A percentile compares a stretch with the other conserved stretches of the same genome.
Conservation (phyloP, 257 asterid species). For the Solanum appendiculatum region DNA sequence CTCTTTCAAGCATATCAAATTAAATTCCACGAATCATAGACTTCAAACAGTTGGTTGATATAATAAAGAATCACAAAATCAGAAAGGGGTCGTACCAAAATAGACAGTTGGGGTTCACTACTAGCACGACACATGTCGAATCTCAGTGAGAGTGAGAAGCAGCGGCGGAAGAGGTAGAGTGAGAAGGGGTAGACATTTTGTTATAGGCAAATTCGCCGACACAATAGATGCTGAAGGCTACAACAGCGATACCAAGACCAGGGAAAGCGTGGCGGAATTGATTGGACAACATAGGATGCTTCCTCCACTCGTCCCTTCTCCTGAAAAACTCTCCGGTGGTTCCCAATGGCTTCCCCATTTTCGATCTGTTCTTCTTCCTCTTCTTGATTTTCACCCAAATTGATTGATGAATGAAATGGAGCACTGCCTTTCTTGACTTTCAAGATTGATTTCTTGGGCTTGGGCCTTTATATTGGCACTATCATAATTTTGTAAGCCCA, state of each 20-base stretch:
- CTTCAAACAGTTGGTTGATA: neutral
- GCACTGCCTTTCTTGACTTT: neutral
- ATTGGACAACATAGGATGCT: constrained; percentile 78
- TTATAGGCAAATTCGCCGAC: constrained; percentile 23
- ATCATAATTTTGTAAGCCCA: neutral
- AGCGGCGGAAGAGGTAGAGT: constrained; percentile 42
- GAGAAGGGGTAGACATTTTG: constrained; percentile 53
- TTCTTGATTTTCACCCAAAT: neutral
- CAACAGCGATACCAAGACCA: constrained; percentile 83
- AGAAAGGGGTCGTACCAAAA: neutral
- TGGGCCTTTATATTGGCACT: neutral
- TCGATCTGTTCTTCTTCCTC: neutral
- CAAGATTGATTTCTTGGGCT: neutral
- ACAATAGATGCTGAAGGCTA: constrained; percentile 73
- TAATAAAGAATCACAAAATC: neutral
- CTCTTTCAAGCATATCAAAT: neutral
- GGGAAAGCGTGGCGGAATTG: constrained; percentile 95
- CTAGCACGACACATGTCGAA: neutral
- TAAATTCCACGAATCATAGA: neutral
- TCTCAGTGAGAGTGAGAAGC: constrained; percentile 44
- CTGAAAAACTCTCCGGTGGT: constrained; percentile 89
- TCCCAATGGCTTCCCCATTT: constrained; percentile 44
- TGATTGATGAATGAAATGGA: neutral
- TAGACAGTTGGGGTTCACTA: neutral
- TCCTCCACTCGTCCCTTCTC: constrained; percentile 91